Evolutionary conservation across 139 green algal species (phyloP).

Genomic region (Chlorella ohadii): DNA sequence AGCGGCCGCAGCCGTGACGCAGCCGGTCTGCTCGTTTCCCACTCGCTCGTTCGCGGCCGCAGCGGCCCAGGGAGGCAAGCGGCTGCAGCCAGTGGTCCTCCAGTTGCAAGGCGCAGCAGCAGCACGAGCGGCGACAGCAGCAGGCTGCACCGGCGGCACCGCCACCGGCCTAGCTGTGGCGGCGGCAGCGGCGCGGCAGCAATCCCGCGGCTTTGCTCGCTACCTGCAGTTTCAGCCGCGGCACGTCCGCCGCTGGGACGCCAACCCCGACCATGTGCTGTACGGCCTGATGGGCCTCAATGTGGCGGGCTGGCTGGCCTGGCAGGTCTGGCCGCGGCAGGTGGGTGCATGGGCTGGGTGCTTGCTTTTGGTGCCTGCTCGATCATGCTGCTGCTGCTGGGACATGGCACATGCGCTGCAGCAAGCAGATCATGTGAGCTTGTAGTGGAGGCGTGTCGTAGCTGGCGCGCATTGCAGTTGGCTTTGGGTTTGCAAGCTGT

Average conservation of each 20-base stretch:
- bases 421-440: too few species aligned
- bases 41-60: neutral
- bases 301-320: slow-evolving; percentile 50
- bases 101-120: neutral
- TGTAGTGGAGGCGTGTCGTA: too few species aligned
- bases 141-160: too few species aligned
- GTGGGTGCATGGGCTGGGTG: neutral
- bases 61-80: neutral
- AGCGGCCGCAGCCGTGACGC: too few species aligned
- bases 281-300: slow-evolving; percentile 62
- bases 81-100: too few species aligned
- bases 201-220: neutral
- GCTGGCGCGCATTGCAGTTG: too few species aligned
- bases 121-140: neutral
- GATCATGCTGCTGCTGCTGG: neutral
- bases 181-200: neutral
- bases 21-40: too few species aligned
- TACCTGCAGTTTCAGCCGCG: slow-evolving; percentile 24
- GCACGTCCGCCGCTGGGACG: neutral
- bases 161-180: neutral
- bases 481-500: too few species aligned
- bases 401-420: neutral
- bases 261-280: slow-evolving; percentile 33
- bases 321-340: slow-evolving; percentile 36
- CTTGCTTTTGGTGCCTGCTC: neutral